phyloP scores from a whole-genome alignment of 2,329 filamentous ascomycete species.

The Fusarium sulawesiense region DNA sequence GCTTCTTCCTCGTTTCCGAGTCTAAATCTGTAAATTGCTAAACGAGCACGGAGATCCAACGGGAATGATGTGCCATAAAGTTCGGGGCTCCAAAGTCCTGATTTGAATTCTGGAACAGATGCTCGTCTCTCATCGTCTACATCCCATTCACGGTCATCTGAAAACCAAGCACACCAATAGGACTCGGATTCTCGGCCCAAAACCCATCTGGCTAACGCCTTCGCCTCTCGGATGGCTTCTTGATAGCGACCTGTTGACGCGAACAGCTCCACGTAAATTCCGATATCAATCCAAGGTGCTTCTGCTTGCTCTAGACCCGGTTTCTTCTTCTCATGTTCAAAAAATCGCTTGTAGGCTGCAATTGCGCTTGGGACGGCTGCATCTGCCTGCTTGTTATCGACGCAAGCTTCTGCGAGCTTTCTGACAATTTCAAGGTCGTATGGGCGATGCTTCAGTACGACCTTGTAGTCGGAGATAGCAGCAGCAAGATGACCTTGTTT shows the following conservation, averaged over 20 bases:
- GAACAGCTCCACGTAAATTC: constrained; percentile 86
- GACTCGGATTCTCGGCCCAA: constrained; percentile 78
- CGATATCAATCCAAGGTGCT: constrained; percentile 82
- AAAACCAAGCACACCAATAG: constrained; percentile 78
- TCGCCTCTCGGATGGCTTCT: constrained; percentile 76
- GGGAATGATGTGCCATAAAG: constrained; percentile 81
- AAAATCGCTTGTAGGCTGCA: constrained; percentile 61
- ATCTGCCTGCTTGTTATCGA: constrained; percentile 63
- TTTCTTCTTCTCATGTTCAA: constrained; percentile 56
- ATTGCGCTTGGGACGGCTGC: constrained; percentile 55
- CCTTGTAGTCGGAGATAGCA: constrained; percentile 68
- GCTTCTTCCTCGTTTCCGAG: constrained; percentile 78
- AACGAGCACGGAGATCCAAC: constrained; percentile 82
- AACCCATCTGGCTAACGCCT: constrained; percentile 82
- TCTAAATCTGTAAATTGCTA: constrained; percentile 85
- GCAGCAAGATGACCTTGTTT: constrained; percentile 64
- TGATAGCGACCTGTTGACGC: constrained; percentile 71
- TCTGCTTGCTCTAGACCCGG: constrained; percentile 50
- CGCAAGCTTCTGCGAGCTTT: constrained; percentile 67
- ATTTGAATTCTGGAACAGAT: constrained; percentile 69
- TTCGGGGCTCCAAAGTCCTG: constrained; percentile 62
- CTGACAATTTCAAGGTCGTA: constrained; percentile 66
- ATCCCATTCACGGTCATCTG: constrained; percentile 93
- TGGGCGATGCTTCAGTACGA: constrained; percentile 63
- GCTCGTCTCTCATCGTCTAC: constrained; percentile 74